Evolutionary conservation across 108 stramenopile genomes (phyloP), one percentile per base, ranked within the genome.

Genomic region (Skeletonema costatum): DNA sequence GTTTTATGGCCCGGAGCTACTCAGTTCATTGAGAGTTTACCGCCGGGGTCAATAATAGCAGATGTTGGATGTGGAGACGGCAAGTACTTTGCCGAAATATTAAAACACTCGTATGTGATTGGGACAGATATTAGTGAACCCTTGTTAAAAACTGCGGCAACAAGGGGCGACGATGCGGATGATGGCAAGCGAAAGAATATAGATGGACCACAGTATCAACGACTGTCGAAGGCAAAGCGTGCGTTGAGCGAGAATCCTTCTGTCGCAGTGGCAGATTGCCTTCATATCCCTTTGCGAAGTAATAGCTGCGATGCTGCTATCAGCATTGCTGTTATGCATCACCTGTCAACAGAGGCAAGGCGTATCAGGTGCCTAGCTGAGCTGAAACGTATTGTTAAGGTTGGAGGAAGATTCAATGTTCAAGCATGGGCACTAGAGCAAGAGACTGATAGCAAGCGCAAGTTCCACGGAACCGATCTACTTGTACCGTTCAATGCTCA

Each of bases 401-500:
- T 78, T 0, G 97, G 97, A 42, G 98, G 97, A 6, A 64, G 70
- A 64, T 88, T 95, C 44, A 89, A 98, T 66, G 80, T 99, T 35
- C 97, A 99, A 72, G 99, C 98, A 9, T 99, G 99, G 99, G 98
- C 99, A 2, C 78, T 95, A 76, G 97, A 98, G 76, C 99, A 99
- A 76, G 90, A 93, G 30, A 71, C 84, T 67, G 84, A 84, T 46
- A 91, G 91, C 70, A 86, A 82, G 71, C 72, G 94, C 16, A 86
- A 89, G 69, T 99, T 99, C 85, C 89, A 88, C 19, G 90, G 84
- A 5, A 76, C 93, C 60, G 98, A 99, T 73, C 93, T 97, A 8
- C 91, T 98, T 70, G 99, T 99, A 56, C 99, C 99, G 10, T 99
- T 98, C 92, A 96, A 98, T 76, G 93, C 97, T 7, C 93, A 93